Base-by-base conservation (phyloP, 1,284 basidiomycete genomes). In the Ceratobasidium papillatum region DNA sequence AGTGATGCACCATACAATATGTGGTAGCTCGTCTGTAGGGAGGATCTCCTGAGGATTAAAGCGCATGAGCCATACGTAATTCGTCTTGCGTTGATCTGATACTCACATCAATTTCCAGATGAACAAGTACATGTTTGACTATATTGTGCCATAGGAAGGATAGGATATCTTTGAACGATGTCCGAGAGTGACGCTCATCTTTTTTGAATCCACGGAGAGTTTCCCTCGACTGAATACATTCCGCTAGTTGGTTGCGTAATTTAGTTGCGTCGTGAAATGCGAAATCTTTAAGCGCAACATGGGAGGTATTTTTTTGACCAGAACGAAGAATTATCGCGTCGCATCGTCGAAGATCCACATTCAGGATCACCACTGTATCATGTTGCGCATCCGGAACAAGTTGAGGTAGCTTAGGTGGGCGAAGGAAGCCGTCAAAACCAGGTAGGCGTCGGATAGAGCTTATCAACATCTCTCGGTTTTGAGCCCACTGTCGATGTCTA, bases 1-100 rank as follows among this genome's bases (percentile, higher is more conserved):
- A 5, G 64, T 66, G n/a, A 47, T 52, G 30, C 64, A 66, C 64
- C 64, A 66, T 4, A 34, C 52, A 1, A 66, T 51, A 27, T 66
- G 64, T 11, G 64, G 64, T 0, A 66, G 32, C 30, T 66, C 43
- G 3, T 51, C 32, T 2, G 9, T 5, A n/a, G 64, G 17, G 1
- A 38, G 25, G 3, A 17, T 36, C 11, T 54, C n/a, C 64, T 66
- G 17, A 14, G 27, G n/a, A n/a, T n/a, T n/a, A n/a, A n/a, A n/a
- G n/a, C n/a, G n/a, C n/a, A n/a, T n/a, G n/a, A n/a, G n/a, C n/a
- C n/a, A n/a, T n/a, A n/a, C n/a, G n/a, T n/a, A n/a, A n/a, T n/a
- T n/a, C n/a, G n/a, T 27, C 3, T 17, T 4, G 27, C 43, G 27
- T 11, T 32, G 41, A 34, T 11, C 17, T n/a, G n/a, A 17, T 49